Base-by-base conservation (phyloP, 2,329 filamentous ascomycete genomes). In the Alternaria sp. region DNA sequence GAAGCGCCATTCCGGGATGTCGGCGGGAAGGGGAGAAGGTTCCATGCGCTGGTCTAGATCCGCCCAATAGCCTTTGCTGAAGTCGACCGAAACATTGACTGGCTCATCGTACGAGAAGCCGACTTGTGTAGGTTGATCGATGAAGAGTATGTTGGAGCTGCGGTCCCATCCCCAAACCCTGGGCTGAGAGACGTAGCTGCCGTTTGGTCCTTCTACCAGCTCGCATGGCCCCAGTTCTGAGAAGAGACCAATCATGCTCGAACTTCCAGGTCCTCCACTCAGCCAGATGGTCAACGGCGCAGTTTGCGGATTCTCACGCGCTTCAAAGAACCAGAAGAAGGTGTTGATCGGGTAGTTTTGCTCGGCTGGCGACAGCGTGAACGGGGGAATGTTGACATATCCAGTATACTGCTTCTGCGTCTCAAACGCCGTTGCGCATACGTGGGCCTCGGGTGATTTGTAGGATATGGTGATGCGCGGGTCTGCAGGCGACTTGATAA, bases 151-250 rank as follows among this genome's bases (percentile, higher is more conserved):
- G 68, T 89, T 89, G 30, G 85, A 85, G 49, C 81, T 83, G 61
- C 84, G 83, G 74, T 91, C 89, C 89, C 89, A 91, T 15, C 88
- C 87, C 86, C 87, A 91, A 73, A 87, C 83, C 55, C 87, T 83
- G 10, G 86, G 83, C 51, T 84, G 80, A 0, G 88, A 90, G 13
- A 84, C 84, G 61, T 88, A 86, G 26, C 70, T 80, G 52, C 78
- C 80, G 61, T 85, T 76, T 12, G 77, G 68, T 60, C 82, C 73
- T 65, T 84, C 72, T 36, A 83, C 71, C 50, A 84, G 73, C 71
- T 83, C 71, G 53, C 79, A 81, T 26, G 81, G 82, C 2, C 89
- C 89, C 59, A 85, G 83, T 70, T 89, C 88, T 7, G 82, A 81
- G 69, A 91, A 91, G 68, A 91, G 82, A 25, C 89, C 89, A 59